phyloP scores from a whole-genome alignment of 805 yeast species.

The Ogataea zsoltii region DNA sequence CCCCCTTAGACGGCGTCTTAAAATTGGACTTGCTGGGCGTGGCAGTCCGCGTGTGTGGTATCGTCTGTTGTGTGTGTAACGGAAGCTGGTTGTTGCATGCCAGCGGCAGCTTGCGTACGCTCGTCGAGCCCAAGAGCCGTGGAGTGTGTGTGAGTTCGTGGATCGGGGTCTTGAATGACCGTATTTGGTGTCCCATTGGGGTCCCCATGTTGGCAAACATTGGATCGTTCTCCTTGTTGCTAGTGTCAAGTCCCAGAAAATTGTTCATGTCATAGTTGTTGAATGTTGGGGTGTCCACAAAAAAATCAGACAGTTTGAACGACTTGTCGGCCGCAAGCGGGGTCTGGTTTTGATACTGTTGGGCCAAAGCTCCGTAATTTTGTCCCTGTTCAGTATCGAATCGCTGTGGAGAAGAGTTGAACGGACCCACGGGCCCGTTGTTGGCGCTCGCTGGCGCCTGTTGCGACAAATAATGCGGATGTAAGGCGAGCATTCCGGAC shows the following conservation, averaged over 20 bases:
- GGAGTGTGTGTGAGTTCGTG: conserved; percentile 25
- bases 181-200: conserved; percentile 15
- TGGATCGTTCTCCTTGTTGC: conserved; percentile 28
- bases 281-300: conserved; percentile 26
- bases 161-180: conserved; percentile 24
- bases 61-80: conserved; percentile 7
- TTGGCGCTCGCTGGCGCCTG: conserved; percentile 1
- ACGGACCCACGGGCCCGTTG: neutral
- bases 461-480: conserved; percentile 7
- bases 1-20: conserved; percentile 24
- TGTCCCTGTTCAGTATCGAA: conserved; percentile 7
- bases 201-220: conserved; percentile 22
- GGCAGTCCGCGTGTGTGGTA: conserved; percentile 6
- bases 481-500: neutral
- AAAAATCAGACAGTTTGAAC: conserved; percentile 23
- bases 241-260: conserved; percentile 18
- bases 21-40: conserved; percentile 21
- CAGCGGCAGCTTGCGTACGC: conserved; percentile 18
- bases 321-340: conserved; percentile 25
- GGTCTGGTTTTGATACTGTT: conserved; percentile 10
- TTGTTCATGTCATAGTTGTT: conserved; percentile 22
- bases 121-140: conserved; percentile 19
- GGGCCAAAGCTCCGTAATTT: neutral
- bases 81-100: conserved; percentile 14
- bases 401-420: conserved; percentile 22